Evolutionary conservation across 2,329 filamentous ascomycete genomes (phyloP), one percentile per base, ranked within the genome.

Genomic region (Cladorrhinum sp.): DNA sequence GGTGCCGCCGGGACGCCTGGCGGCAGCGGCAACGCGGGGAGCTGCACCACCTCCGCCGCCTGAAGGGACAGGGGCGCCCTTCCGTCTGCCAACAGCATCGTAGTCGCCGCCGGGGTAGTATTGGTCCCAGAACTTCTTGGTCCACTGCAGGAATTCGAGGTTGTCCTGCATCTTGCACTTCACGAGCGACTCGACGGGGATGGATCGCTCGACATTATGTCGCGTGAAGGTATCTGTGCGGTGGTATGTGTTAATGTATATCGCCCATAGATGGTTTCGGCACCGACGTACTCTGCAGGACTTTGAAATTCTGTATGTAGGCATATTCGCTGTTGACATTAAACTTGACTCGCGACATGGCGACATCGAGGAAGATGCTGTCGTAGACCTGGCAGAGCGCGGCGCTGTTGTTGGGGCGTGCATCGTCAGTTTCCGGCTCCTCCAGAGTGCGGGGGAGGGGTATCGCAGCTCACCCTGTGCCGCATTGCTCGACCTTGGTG

Each of bases 131-230:
- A 92, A 97, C 69, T 85, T 83, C 85, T 99, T 99, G 62, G 88
- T 88, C 90, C 92, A 99, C 79, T 99, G 95, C 63, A 99, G 82
- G 76, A 99, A 99, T 74, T 98, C 95, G 70, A 99, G 90, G 80
- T 99, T 99, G 77, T 99, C 95, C 83, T 99, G 95, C 94, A 99
- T 99, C 82, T 96, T 97, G 83, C 95, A 99, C 78, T 98, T 99
- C 71, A 95, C 86, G 62, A 99, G 87, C 61, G 84, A 82, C 76
- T 96, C 87, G 74, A 98, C 92, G 62, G 92, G 92, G 69, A 99
- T 88, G 26, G 90, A 89, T 74, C 92, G 92, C 71, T 98, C 93
- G 79, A 99, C 84, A 66, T 87, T 82, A 78, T 98, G 93, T 76
- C 90, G 90, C 64, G 87, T 82, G 73, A 98, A 98, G 66, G 85